Evolutionary conservation across 2,329 filamentous ascomycete species (phyloP), one percentile per base, ranked within the genome.

Genomic region (Colletotrichum sp.): DNA sequence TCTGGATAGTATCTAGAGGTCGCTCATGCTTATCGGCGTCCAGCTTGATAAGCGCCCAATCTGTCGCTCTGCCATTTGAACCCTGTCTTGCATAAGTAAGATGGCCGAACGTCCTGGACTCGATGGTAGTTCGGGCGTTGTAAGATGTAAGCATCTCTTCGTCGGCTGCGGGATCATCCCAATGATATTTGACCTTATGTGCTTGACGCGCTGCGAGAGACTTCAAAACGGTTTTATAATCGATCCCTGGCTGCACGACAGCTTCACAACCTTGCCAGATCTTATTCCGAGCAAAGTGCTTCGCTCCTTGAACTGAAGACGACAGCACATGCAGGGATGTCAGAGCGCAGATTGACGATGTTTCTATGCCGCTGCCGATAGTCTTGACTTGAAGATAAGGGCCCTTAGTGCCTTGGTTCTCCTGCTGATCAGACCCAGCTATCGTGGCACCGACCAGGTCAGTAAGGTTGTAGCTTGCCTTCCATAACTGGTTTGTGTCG

Each of bases 401-500:
- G 4, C 59, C 59, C 2, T 62, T 62, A 0, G 59, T 62, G 12
- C 59, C 59, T 30, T 32, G 26, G 4, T n/a, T 62, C 0, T 1
- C 52, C 24, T 28, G 28, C 18, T 62, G 28, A 7, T 34, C 26
- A 32, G 59, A 30, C 4, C 0, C 2, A 1, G 28, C 18, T n/a
- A 62, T 32, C 2, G 59, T 62, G 18, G 59, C n/a, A 18, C 28
- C 28, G 5, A 62, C 18, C 28, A 62, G 16, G 28, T 34, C 30
- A n/a, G 28, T 32, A 0, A 30, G 16, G 28, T 62, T 30, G 59
- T 62, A 30, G 13, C 21, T 57, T 0, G 21, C 18, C 18, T 49
- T 49, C 39, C 39, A 49, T 1, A 7, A 6, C 0, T n/a, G 0
- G 39, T 2, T 1, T 49, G 18, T 1, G 39, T 49, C 39, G 9